Evolutionary conservation across 352 stramenopile species (phyloP), one percentile per base, ranked within the genome.

Genomic region (Lagenidium sp.): DNA sequence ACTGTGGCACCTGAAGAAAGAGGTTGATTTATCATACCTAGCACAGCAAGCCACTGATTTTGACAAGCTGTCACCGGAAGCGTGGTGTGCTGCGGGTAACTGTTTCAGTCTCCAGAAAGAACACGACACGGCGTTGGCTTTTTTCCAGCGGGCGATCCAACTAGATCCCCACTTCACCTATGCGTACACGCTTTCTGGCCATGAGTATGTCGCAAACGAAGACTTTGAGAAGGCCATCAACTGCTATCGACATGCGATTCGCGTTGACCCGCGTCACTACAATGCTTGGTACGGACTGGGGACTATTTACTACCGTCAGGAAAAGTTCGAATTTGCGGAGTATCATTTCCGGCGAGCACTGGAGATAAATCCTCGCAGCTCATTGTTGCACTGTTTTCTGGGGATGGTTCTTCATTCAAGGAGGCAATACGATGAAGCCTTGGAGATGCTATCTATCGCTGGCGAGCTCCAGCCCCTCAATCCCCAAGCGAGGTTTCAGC

Each of bases 81-180:
- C 92, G 6, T 99, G 95, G 94, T 98, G 94, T 59, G 88, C 95
- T 28, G 89, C 97, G 19, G 96, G 96, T 16, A 99, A 99, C 55
- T 98, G 94, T 61, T 98, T 98, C 64, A 98, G 88, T 31, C 65
- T 98, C 13, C 95, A 98, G 58, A 98, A 98, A 58, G 96, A 99
- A 56, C 94, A 98, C 60, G 94, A 98, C 60, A 95, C 76, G 15
- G 95, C 96, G 1, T 71, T 99, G 13, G 71, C 82, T 19, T 98
- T 98, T 53, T 98, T 99, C 60, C 83, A 97, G 54, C 76, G 95
- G 56, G 93, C 91, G 1, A 90, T 98, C 44, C 91, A 98, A 53
- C 52, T 99, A 10, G 82, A 98, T 51, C 83, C 93, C 16, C 82
- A 70, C 21, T 98, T 97, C 57, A 97, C 94, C 12, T 99, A 98